phyloP scores from a whole-genome alignment of 2,329 filamentous ascomycete species.

The Leptographium flavum region DNA sequence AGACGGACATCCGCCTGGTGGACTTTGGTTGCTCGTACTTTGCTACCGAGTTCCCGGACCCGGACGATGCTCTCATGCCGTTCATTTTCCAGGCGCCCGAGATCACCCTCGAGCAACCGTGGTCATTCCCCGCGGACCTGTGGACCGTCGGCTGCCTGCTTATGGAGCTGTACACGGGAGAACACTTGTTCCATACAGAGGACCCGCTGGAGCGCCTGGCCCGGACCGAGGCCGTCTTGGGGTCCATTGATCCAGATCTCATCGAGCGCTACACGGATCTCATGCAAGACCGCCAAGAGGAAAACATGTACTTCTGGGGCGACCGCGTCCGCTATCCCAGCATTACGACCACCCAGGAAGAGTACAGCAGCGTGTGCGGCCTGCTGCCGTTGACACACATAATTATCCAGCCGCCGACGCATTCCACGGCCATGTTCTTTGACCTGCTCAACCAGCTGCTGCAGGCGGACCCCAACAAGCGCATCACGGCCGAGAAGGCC shows the following conservation, averaged over 20 bases:
- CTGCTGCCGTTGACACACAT: background rate
- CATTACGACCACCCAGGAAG: no score
- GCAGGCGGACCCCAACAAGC: background rate
- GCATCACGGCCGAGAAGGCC: background rate
- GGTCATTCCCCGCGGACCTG: conserved; percentile 97
- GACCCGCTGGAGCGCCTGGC: background rate
- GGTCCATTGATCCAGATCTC: background rate
- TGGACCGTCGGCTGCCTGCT: conserved; percentile 98
- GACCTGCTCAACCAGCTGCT: background rate
- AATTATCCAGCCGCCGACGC: background rate
- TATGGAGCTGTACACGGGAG: conserved; percentile 96
- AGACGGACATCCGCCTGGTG: background rate
- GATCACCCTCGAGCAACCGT: conserved; percentile 80
- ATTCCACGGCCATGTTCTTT: background rate
- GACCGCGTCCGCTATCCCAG: background rate
- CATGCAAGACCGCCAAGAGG: background rate
- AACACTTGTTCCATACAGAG: conserved; percentile 25
- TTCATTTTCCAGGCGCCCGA: conserved; percentile 69
- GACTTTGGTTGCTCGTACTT: background rate
- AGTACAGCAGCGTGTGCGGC: no score
- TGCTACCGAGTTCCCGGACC: background rate
- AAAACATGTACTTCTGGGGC: background rate
- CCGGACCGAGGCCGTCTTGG: background rate
- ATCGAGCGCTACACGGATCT: no score
- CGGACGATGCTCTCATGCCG: background rate